Evolutionary conservation across 768 basidiomycete genomes (phyloP), one percentile per base, ranked within the genome.

Genomic region (Saitozyma sp.): DNA sequence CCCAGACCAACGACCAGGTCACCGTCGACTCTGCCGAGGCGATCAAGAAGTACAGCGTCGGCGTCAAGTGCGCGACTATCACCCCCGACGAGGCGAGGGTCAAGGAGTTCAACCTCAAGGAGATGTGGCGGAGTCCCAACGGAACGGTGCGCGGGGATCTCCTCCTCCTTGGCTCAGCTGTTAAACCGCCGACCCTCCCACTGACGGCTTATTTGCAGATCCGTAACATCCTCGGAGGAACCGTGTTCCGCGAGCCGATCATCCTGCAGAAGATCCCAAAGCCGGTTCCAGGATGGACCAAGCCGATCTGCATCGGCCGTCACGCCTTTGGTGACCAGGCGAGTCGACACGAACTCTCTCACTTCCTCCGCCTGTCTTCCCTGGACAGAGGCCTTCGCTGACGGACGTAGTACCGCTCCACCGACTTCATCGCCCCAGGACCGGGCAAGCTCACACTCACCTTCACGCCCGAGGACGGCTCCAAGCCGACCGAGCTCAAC

Each of bases 51-150:
- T 87, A 96, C 85, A 88, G 88, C 66, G 96, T 99, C 67, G 96
- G 95, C 66, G 93, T 98, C 83, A 99, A 99, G 81, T 99, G 95
- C 82, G 95, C 94, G 46, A 98, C 95, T 50, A 98, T 98, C 82
- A 99, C 96, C 1, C 96, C 96, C 7, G 96, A 99, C 77, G 95
- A 98, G 79, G 92, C 87, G 20, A 89, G 94, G 61, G 92, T 97
- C 52, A 82, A 93, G 64, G 96, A 98, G 81, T 99, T 96, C 86
- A 91, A 92, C 54, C 84, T 99, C 77, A 97, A 96, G 84, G 87
- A 94, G 81, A 99, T 99, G 95, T 96, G 92, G 94, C 89, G 84
- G 83, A 92, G 90, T 75, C 95, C 94, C 7, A 96, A 96, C 80
- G 94, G 93, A 70, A 95, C 94, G 1, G 89, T 91, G 63, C 57